Evolutionary conservation across 331 rosid species (phyloP).

Genomic region (Erythrophleum ivorense): DNA sequence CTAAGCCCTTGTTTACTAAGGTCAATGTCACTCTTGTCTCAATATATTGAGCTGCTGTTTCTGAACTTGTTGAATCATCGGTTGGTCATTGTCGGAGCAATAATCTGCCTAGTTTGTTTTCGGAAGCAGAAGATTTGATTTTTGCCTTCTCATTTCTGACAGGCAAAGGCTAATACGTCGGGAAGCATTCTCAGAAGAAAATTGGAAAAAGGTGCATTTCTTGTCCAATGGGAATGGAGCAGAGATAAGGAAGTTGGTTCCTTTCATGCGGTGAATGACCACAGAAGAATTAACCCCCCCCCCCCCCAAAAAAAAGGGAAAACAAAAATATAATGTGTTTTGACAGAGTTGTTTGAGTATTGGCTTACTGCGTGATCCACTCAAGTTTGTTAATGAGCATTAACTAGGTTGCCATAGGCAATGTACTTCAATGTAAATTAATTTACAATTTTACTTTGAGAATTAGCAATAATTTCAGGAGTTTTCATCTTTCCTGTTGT

Average conservation of each 20-base stretch:
- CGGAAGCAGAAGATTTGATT: conserved; percentile 11
- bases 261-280: conserved; percentile 62
- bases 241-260: conserved; percentile 81
- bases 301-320: not conserved
- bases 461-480: conserved; percentile 11
- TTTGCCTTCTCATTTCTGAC: conserved; percentile 41
- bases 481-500: not conserved
- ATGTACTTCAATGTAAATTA: conserved; percentile 49
- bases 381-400: conserved; percentile 31
- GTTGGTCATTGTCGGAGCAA: conserved; percentile 13
- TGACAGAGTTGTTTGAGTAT: conserved; percentile 17
- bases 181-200: conserved; percentile 82
- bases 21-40: conserved; percentile 5
- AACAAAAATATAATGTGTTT: not conserved
- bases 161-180: conserved; percentile 85
- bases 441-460: conserved; percentile 10
- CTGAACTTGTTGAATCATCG: conserved; percentile 12
- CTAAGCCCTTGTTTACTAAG: not conserved
- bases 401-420: conserved; percentile 28
- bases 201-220: conserved; percentile 84
- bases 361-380: conserved; percentile 27
- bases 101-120: not conserved
- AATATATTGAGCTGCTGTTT: not conserved
- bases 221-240: conserved; percentile 89
- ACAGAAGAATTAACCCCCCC: not conserved